These are phyloP conservation scores for Lecanicillium sp. DNA, from an alignment of 2,329 filamentous ascomycete species.

Conservation along the genomic window DNA sequence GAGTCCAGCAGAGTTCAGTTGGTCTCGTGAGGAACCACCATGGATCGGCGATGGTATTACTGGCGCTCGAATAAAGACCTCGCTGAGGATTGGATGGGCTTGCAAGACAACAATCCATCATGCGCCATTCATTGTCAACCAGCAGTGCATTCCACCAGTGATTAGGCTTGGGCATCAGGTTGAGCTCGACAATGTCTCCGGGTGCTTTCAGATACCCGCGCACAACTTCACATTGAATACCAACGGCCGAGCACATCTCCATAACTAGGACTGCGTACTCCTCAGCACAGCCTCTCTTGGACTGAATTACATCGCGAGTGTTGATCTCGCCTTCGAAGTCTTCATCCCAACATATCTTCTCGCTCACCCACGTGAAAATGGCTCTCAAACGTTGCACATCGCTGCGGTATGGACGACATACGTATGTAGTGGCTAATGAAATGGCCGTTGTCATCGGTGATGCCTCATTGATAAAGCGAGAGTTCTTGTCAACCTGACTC, in stretches of 20 bases:
- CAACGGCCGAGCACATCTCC: slow-evolving; percentile 90
- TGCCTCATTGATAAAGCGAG: slow-evolving; percentile 77
- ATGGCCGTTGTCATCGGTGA: slow-evolving; percentile 75
- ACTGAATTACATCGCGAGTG: slow-evolving; percentile 73
- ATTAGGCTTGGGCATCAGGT: slow-evolving; percentile 77
- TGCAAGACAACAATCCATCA: slow-evolving; percentile 89
- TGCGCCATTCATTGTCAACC: slow-evolving; percentile 90
- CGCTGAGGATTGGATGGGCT: slow-evolving; percentile 84
- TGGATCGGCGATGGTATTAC: slow-evolving; percentile 62
- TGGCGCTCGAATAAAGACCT: slow-evolving; percentile 64
- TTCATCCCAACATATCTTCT: slow-evolving; percentile 92
- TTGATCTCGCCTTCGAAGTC: slow-evolving; percentile 83
- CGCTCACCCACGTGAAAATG: slow-evolving; percentile 96
- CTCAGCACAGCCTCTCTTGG: slow-evolving; percentile 74
- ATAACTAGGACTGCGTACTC: slow-evolving; percentile 83
- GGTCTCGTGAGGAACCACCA: slow-evolving; percentile 95
- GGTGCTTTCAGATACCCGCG: slow-evolving; percentile 86
- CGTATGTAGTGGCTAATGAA: slow-evolving; percentile 79
- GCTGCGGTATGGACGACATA: slow-evolving; percentile 89
- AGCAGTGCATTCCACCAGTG: slow-evolving; percentile 98
- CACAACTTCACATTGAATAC: slow-evolving; percentile 79
- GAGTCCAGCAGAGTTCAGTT: slow-evolving; percentile 87
- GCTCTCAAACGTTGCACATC: slow-evolving; percentile 88
- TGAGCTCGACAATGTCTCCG: slow-evolving; percentile 73
- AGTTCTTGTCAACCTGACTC: slow-evolving; percentile 87